Evolutionary conservation across 2,329 filamentous ascomycete species (phyloP), one percentile per base, ranked within the genome.

Genomic region (Cytospora piceicola): DNA sequence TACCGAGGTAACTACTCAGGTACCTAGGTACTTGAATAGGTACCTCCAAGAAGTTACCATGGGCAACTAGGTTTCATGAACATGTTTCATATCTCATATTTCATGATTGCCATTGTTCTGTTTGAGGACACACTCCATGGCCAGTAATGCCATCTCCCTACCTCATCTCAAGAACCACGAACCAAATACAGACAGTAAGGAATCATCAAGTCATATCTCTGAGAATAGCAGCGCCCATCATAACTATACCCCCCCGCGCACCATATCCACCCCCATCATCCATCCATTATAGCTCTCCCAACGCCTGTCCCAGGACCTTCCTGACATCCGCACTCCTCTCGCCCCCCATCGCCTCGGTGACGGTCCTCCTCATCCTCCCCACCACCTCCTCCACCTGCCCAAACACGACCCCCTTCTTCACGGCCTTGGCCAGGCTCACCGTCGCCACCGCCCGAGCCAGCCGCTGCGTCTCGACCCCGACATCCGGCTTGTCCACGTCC

Each of bases 391-490:
- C 69, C 3, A 42, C 58, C 7, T 68, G 49, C 4, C 77, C 82
- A 72, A 86, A 80, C 0, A 79, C 74, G 0, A 81, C 81, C 0
- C 81, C 81, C 55, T 76, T 75, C 46, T 76, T 77, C 66, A 77
- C 79, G 1, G 82, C 78, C 66, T 75, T 77, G 7, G 80, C 72
- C 14, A 81, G 76, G 0, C 78, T 77, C 1, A 74, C 75, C 0
- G 82, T 72, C 0, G 84, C 83, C 70, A 81, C 80, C 1, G 80
- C 80, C 46, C 85, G 76, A 66, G 75, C 75, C 27, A 79, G 70
- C 20, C 85, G 79, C 74, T 87, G 85, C 4, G 78, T 73, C 70
- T 88, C 85, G 0, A 82, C 81, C 0, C 84, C 82, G 0, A 78
- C 76, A 34, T 83, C 83, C 0, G 77, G 75, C 52, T 76, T 75